Evolutionary conservation across 2,329 filamentous ascomycete genomes (phyloP).

Genomic region (Hypomyces perniciosus): DNA sequence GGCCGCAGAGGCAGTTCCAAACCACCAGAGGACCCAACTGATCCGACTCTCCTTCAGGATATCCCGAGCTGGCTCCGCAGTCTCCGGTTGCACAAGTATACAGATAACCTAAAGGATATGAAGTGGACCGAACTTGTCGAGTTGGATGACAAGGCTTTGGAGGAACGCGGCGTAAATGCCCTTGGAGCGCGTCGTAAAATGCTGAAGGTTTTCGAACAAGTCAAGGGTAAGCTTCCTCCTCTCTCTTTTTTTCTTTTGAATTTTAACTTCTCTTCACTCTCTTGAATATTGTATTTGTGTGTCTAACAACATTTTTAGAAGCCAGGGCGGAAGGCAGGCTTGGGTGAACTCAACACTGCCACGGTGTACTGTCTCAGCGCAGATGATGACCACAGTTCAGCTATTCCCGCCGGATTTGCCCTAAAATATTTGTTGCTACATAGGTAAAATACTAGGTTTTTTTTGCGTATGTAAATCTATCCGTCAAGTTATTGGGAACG

Average conservation of each 20-base stretch:
- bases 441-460: conserved; percentile 6
- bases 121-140: conserved; percentile 92
- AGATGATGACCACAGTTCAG: neutral
- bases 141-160: conserved; percentile 86
- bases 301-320: conserved; percentile 39
- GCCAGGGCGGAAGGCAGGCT: conserved; percentile 71
- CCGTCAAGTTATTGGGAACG: too few relatives aligned
- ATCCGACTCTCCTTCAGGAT: conserved; percentile 82
- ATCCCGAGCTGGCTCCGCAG: conserved; percentile 95
- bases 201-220: conserved; percentile 98
- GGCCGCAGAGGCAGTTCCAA: conserved; percentile 92
- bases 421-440: conserved; percentile 6
- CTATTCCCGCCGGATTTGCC: neutral
- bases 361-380: neutral
- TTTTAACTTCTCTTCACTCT: neutral
- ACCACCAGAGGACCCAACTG: conserved; percentile 95
- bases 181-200: conserved; percentile 94
- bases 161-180: conserved; percentile 90
- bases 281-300: neutral
- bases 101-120: conserved; percentile 94
- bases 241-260: neutral
- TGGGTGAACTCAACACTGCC: conserved; percentile 27
- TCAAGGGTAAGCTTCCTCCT: conserved; percentile 55
- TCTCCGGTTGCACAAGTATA: conserved; percentile 95
- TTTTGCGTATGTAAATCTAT: neutral